phyloP scores from a whole-genome alignment of 257 asterid species.

The Perilla frutescens region DNA sequence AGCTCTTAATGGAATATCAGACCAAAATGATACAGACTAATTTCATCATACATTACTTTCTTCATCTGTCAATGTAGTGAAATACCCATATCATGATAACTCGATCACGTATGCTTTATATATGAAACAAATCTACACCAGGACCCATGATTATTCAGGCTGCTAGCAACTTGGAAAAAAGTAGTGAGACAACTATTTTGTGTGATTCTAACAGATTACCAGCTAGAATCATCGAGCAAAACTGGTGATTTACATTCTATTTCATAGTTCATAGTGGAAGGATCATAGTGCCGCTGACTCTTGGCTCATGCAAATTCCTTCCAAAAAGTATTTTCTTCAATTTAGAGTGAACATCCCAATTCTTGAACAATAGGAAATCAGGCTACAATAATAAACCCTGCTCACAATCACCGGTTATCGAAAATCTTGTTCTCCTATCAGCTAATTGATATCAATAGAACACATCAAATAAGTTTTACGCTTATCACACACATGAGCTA shows the following conservation, averaged over 20 bases:
- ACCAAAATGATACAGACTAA: background rate
- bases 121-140: background rate
- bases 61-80: conserved; percentile 2
- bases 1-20: conserved; percentile 3
- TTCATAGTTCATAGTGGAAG: background rate
- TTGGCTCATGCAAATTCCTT: background rate
- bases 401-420: background rate
- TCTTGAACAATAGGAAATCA: background rate
- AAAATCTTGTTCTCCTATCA: background rate
- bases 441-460: background rate
- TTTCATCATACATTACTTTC: background rate
- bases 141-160: background rate
- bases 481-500: background rate
- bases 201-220: conserved; percentile 5
- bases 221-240: background rate
- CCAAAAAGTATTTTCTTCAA: background rate
- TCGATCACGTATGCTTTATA: background rate
- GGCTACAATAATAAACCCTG: background rate
- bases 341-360: background rate
- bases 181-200: background rate
- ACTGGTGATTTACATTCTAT: background rate
- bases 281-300: background rate
- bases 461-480: background rate
- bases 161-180: background rate
- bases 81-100: background rate